Conservation (phyloP, 768 basidiomycete species). For the Auricularia sp. region DNA sequence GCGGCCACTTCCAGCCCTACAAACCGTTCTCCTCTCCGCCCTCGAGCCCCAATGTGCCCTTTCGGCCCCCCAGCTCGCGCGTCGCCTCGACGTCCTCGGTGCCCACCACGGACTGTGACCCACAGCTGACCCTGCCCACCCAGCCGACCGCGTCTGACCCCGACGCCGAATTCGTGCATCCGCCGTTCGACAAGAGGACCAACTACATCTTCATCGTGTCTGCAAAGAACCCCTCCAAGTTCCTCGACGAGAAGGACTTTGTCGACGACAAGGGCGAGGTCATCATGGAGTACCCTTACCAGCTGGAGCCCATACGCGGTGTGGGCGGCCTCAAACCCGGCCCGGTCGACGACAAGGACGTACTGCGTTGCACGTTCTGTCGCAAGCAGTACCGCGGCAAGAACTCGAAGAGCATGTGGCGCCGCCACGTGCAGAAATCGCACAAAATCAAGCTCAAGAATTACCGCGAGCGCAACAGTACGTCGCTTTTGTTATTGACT, state of each 20-base stretch:
- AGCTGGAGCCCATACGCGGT: not conserved
- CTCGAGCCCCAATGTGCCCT: not conserved
- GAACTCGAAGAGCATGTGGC: constrained; percentile 89
- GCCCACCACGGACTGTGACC: not conserved
- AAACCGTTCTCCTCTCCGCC: not conserved
- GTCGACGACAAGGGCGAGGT: not conserved
- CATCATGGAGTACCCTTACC: not conserved
- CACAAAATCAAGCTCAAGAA: constrained; percentile 88
- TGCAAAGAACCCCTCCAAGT: not conserved
- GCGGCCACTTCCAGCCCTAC: constrained; percentile 2
- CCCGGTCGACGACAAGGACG: constrained; percentile 32
- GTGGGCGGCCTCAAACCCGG: constrained; percentile 51
- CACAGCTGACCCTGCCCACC: not conserved
- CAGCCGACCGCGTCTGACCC: not conserved
- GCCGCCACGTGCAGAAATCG: constrained; percentile 80
- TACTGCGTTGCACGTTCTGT: constrained; percentile 77
- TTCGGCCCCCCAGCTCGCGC: not conserved
- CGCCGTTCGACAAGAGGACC: not conserved
- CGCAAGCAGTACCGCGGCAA: constrained; percentile 75
- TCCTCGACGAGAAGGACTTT: not conserved
- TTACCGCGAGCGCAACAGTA: constrained; percentile 46
- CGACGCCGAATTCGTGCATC: not conserved
- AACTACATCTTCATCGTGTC: not conserved
- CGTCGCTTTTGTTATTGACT: not conserved
- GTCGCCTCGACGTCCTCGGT: not conserved